These are phyloP conservation scores for Starmera quercuum DNA, from an alignment of 805 yeast genomes.

Conservation along the genomic window DNA sequence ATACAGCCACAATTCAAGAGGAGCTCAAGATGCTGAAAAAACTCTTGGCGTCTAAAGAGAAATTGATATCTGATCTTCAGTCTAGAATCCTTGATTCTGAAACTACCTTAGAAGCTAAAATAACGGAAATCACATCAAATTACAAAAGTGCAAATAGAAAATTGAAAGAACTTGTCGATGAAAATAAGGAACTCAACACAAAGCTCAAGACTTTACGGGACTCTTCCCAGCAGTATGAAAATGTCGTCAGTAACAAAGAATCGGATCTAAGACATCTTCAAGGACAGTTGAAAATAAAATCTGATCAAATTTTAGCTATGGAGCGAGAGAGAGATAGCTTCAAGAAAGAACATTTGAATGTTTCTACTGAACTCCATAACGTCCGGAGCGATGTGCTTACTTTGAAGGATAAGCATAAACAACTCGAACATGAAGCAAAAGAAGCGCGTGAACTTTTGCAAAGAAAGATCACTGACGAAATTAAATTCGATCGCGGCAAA, in stretches of 20 bases:
- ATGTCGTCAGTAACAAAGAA: slow-evolving; percentile 27
- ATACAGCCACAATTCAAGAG: slow-evolving; percentile 11
- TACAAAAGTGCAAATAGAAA: slow-evolving; percentile 27
- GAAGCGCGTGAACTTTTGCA: slow-evolving; percentile 35
- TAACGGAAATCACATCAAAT: slow-evolving; percentile 24
- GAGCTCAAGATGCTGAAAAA: slow-evolving; percentile 24
- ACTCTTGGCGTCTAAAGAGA: slow-evolving; percentile 24
- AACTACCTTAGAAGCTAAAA: slow-evolving; percentile 26
- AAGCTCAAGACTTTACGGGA: slow-evolving; percentile 30
- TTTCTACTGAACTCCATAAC: slow-evolving; percentile 18
- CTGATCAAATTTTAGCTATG: slow-evolving; percentile 18
- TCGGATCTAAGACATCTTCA: slow-evolving; percentile 24
- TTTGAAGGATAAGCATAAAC: slow-evolving; percentile 21
- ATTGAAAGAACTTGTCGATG: slow-evolving; percentile 31
- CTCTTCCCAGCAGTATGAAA: slow-evolving; percentile 27
- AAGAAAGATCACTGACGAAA: slow-evolving; percentile 33
- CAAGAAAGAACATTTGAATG: slow-evolving; percentile 20
- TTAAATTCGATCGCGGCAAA: slow-evolving; percentile 36
- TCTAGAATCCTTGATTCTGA: slow-evolving; percentile 22
- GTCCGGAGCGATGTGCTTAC: slow-evolving; percentile 19
- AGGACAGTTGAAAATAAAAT: slow-evolving; percentile 18
- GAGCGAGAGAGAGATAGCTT: slow-evolving; percentile 24
- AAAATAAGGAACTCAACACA: slow-evolving; percentile 34
- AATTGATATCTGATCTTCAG: slow-evolving; percentile 23
- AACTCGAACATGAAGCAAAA: slow-evolving; percentile 37